Conservation (phyloP, 2,329 filamentous ascomycete species). For the Beauveria bassiana region DNA sequence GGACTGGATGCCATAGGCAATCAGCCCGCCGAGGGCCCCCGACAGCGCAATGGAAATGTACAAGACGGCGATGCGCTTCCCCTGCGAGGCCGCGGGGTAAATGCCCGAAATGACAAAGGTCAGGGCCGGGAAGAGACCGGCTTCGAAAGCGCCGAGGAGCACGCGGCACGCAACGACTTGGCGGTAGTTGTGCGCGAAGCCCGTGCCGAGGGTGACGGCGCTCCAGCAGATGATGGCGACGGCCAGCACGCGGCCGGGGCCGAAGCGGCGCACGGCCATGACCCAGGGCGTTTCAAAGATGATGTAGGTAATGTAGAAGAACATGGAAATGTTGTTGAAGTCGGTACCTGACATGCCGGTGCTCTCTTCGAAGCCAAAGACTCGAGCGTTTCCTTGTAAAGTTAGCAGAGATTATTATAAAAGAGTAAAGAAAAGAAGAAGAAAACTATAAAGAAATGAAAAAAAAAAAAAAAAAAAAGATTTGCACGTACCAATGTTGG, state of each 20-base stretch:
- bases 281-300: slow-evolving; percentile 25
- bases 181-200: slow-evolving; percentile 22
- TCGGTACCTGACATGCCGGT: slow-evolving; percentile 22
- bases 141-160: slow-evolving; percentile 27
- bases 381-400: slow-evolving; percentile 25
- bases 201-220: slow-evolving; percentile 23
- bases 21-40: slow-evolving; percentile 24
- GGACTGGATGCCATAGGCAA: slow-evolving; percentile 25
- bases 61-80: slow-evolving; percentile 23
- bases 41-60: slow-evolving; percentile 24
- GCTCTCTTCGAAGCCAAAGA: slow-evolving; percentile 25
- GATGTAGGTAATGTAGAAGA: slow-evolving; percentile 26
- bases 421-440: neutral
- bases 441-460: no score
- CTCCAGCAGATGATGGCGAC: slow-evolving; percentile 27
- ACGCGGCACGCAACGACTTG: slow-evolving; percentile 22
- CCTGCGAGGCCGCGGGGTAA: slow-evolving; percentile 25
- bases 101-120: slow-evolving; percentile 27
- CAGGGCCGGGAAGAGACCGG: slow-evolving; percentile 26
- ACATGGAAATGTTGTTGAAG: slow-evolving; percentile 24
- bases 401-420: neutral
- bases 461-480: neutral
- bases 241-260: slow-evolving; percentile 19
- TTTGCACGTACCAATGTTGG: slow-evolving; percentile 17
- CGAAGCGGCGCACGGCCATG: slow-evolving; percentile 24